Conservation (phyloP, 768 basidiomycete species). For the Lactifluus hygrophoroides region DNA sequence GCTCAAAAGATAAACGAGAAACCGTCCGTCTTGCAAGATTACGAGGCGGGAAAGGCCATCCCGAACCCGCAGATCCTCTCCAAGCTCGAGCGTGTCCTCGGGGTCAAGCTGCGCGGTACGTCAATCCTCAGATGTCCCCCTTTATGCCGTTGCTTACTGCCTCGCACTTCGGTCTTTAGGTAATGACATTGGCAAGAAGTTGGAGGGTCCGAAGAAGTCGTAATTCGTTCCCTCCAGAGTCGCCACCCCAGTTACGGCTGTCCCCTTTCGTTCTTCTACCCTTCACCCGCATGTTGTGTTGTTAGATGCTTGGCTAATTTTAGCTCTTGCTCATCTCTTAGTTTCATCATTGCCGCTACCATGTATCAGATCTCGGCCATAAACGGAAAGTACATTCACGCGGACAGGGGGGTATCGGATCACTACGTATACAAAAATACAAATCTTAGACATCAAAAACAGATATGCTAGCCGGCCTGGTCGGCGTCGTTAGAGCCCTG, state of each 20-base stretch:
- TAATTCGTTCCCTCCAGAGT: slow-evolving; percentile 38
- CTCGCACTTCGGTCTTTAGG: slow-evolving; percentile 34
- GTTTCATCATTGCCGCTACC: slow-evolving; percentile 2
- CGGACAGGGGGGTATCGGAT: background rate
- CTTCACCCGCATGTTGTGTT: slow-evolving; percentile 18
- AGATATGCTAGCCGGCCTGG: slow-evolving; percentile 7
- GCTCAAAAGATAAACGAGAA: slow-evolving; percentile 94
- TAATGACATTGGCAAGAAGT: slow-evolving; percentile 76
- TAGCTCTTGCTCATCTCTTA: background rate
- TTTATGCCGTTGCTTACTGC: background rate
- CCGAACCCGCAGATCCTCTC: slow-evolving; percentile 80
- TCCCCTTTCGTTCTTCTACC: slow-evolving; percentile 10
- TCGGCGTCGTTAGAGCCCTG: slow-evolving; percentile 20
- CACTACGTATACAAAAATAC: slow-evolving; percentile 5
- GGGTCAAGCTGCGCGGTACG: slow-evolving; percentile 84
- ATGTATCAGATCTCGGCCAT: background rate
- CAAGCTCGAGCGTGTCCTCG: slow-evolving; percentile 81
- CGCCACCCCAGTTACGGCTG: slow-evolving; percentile 25
- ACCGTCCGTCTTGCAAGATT: slow-evolving; percentile 78
- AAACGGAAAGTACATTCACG: slow-evolving; percentile 17
- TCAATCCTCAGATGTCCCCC: slow-evolving; percentile 4
- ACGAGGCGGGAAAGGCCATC: slow-evolving; percentile 81
- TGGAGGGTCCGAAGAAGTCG: slow-evolving; percentile 71
- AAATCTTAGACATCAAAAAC: background rate
- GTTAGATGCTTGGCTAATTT: slow-evolving; percentile 18